Conservation (phyloP, 2,329 filamentous ascomycete genomes). For the Trichothecium roseum region DNA sequence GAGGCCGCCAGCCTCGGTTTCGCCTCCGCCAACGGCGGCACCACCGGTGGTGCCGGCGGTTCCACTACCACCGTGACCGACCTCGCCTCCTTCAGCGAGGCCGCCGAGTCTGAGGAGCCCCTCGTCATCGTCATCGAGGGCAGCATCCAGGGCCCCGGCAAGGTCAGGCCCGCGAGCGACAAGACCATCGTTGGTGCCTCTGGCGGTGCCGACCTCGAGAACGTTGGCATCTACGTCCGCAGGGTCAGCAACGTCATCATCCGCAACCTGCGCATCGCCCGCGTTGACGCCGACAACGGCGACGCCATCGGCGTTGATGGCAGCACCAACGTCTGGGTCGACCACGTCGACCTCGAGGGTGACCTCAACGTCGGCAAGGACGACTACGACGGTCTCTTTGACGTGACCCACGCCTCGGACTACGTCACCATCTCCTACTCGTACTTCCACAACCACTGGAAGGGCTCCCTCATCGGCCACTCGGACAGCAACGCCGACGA, state of each 20-base stretch:
- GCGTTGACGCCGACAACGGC: conserved; percentile 45
- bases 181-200: conserved; percentile 30
- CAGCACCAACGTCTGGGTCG: conserved; percentile 53
- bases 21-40: conserved; percentile 25
- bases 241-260: conserved; percentile 48
- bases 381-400: conserved; percentile 58
- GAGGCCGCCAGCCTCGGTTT: conserved; percentile 25
- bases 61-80: conserved; percentile 17
- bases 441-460: conserved; percentile 37
- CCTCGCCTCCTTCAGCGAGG: conserved; percentile 14
- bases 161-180: conserved; percentile 25
- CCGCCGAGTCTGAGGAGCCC: conserved; percentile 14
- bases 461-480: conserved; percentile 50
- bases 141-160: conserved; percentile 13
- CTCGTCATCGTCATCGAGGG: conserved; percentile 19
- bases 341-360: conserved; percentile 56
- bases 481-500: conserved; percentile 44
- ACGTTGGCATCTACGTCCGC: conserved; percentile 37
- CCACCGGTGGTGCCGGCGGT: conserved; percentile 18
- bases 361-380: conserved; percentile 53
- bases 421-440: conserved; percentile 41
- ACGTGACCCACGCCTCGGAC: conserved; percentile 53
- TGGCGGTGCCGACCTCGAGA: conserved; percentile 19
- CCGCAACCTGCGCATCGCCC: conserved; percentile 49
- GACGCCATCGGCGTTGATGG: conserved; percentile 50